Base-by-base conservation (phyloP, 495 filamentous ascomycete genomes). In the Trichoderma gamsii region DNA sequence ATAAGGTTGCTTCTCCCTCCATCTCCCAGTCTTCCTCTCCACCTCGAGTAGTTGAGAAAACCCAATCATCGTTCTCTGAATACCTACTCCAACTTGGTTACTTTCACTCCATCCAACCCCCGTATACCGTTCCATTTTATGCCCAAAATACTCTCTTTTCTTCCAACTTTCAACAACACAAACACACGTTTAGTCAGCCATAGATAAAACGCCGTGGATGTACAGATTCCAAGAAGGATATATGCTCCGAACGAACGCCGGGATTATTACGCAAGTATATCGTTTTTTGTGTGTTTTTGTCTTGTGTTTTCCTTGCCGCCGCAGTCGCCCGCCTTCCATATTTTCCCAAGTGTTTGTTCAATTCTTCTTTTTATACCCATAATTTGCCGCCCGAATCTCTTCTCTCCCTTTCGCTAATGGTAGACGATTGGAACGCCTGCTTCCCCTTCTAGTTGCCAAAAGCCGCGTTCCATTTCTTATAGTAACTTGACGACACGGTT, bases 401-500 rank as follows among this genome's bases (percentile, higher is more conserved):
- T 38, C 35, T 38, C 27, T 35, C 35, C 38, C 32, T 38, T 23
- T 71, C 66, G 61, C 13, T 21, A 32, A n/a, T 18, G 27, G 9
- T 15, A 15, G 13, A 61, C 35, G 13, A 25, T 23, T 59, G 18
- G 51, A 23, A 12, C 18, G 44, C n/a, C 6, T 49, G 13, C 23
- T 52, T 52, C 6, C 13, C 11, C 35, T 12, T 74, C 67, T 69
- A 69, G 51, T 67, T 73, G 65, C 71, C 71, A 66, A 83, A 82
- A 15, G 79, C 71, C 4, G 77, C 74, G 69, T 75, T 78, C 83
- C 82, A 85, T 64, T 79, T 76, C 59, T 81, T 76, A 16, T 76
- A 75, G 69, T 79, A 85, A 21, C 71, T 70, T 65, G 81, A 78
- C 7, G 82, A 75, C 73, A 95, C 91, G 23, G 82, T 83, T 66